phyloP scores from a whole-genome alignment of 495 filamentous ascomycete species.

The Xylaria sp. region DNA sequence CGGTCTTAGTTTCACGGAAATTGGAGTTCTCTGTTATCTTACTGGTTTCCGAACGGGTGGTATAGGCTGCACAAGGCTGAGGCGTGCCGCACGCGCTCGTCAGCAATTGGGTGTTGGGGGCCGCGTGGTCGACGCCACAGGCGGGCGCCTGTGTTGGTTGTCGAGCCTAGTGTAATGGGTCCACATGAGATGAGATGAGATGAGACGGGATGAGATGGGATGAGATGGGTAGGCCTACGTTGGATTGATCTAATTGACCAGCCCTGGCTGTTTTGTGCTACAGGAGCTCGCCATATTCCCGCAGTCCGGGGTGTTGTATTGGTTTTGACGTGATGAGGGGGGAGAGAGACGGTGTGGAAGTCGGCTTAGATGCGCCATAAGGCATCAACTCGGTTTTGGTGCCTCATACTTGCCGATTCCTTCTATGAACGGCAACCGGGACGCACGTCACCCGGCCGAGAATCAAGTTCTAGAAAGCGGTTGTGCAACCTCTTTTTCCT shows the following conservation, averaged over 20 bases:
- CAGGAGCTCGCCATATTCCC: not conserved
- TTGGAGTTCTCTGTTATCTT: not conserved
- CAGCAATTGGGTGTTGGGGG: not conserved
- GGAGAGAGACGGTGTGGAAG: not conserved
- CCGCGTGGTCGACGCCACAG: not conserved
- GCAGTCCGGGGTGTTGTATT: not conserved
- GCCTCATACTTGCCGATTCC: not conserved
- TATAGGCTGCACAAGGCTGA: not conserved
- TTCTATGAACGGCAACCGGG: not conserved
- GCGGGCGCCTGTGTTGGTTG: not conserved
- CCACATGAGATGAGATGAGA: too few relatives aligned
- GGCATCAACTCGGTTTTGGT: not conserved
- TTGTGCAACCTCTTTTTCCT: not conserved
- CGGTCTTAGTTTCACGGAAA: not conserved
- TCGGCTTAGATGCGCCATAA: not conserved
- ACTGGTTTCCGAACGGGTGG: slow-evolving; percentile 1
- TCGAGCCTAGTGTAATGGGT: not conserved
- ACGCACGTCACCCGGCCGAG: not conserved
- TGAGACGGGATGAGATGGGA: too few relatives aligned
- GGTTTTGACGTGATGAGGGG: not conserved
- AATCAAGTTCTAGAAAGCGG: not conserved
- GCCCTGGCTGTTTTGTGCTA: not conserved
- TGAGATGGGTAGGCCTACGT: not conserved
- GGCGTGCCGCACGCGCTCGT: not conserved
- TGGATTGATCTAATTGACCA: not conserved